Evolutionary conservation across 352 stramenopile species (phyloP), one percentile per base, ranked within the genome.

Genomic region (Phytophthora pinifolia): DNA sequence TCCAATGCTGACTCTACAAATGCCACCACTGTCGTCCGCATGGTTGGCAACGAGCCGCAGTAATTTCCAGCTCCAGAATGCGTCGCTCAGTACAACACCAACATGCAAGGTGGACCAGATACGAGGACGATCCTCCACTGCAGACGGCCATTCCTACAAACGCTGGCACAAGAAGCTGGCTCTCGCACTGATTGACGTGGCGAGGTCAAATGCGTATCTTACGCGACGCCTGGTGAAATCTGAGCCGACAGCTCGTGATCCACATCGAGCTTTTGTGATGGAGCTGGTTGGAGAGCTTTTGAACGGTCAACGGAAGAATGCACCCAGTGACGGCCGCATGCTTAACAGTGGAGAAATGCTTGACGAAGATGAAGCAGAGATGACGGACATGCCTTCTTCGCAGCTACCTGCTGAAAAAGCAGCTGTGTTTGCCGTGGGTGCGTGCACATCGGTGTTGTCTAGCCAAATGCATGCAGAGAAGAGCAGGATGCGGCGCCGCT

Each of bases 321-420:
- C n/a, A n/a, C 45, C 45, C 18, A 43, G 33, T 14, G 45, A 52
- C 17, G 33, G 45, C 1, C 32, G 45, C 3, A 52, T 43, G 45
- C 18, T 43, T 13, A 43, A 35, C 13, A 52, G 20, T 2, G 32
- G 45, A 27, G 33, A 22, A 32, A 42, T 51, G 44, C 12, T 22
- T 33, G 31, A 33, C 18, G 44, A 41, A 2, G 30, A 10, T 20
- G 32, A 51, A 33, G 17, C 6, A 6, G 44, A 22, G 2, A 30
- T 33, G 12, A 6, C 41, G 3, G 32, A 6, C 32, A 51, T 32
- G 9, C 45, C 45, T 25, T 22, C 31, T 4, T 51, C 45, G 20
- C 30, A 42, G 45, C 45, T 1, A 14, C 18, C 9, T n/a, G 18
- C 12, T 9, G 8, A 12, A 8, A 32, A 20, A 32, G 30, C 3